Conservation (phyloP, 352 stramenopile genomes). For the Phytopythium oedochilum region DNA sequence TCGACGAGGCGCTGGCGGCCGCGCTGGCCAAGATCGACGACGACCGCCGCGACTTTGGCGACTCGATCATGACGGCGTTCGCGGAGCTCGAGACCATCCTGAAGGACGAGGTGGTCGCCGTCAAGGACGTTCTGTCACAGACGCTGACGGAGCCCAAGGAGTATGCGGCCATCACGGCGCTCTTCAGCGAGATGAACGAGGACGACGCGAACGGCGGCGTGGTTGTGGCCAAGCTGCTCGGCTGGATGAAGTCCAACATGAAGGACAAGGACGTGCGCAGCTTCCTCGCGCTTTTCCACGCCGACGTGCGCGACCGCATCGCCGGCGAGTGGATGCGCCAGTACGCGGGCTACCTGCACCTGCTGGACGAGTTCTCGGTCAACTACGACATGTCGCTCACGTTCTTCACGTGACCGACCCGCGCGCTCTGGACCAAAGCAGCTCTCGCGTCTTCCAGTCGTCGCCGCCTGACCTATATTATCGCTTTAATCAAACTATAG, state of each 20-base stretch:
- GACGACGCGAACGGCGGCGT: slow-evolving; percentile 45
- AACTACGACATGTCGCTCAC: slow-evolving; percentile 53
- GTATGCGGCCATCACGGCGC: slow-evolving; percentile 51
- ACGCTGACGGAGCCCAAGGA: slow-evolving; percentile 46
- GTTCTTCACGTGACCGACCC: slow-evolving; percentile 48
- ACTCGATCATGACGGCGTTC: slow-evolving; percentile 40
- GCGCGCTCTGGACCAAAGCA: no score
- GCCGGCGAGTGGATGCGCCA: slow-evolving; percentile 67
- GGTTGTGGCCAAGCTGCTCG: slow-evolving; percentile 56
- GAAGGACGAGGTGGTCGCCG: slow-evolving; percentile 39
- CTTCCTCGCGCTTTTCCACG: slow-evolving; percentile 50
- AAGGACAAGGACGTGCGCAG: slow-evolving; percentile 36
- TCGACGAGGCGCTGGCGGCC: slow-evolving; percentile 39
- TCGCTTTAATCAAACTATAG: no score
- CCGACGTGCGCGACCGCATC: slow-evolving; percentile 46
- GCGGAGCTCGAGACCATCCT: slow-evolving; percentile 51
- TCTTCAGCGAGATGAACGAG: slow-evolving; percentile 56
- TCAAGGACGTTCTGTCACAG: slow-evolving; percentile 47
- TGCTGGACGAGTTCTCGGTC: slow-evolving; percentile 63
- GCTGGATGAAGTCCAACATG: slow-evolving; percentile 63
- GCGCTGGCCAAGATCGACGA: slow-evolving; percentile 50
- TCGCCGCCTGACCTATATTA: no score
- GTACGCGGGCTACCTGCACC: slow-evolving; percentile 57
- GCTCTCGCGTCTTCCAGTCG: no score
- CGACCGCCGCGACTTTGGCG: slow-evolving; percentile 36